These are phyloP conservation scores for Colletotrichum tofieldiae DNA, from an alignment of 2,329 filamentous ascomycete species.

Conservation along the genomic window DNA sequence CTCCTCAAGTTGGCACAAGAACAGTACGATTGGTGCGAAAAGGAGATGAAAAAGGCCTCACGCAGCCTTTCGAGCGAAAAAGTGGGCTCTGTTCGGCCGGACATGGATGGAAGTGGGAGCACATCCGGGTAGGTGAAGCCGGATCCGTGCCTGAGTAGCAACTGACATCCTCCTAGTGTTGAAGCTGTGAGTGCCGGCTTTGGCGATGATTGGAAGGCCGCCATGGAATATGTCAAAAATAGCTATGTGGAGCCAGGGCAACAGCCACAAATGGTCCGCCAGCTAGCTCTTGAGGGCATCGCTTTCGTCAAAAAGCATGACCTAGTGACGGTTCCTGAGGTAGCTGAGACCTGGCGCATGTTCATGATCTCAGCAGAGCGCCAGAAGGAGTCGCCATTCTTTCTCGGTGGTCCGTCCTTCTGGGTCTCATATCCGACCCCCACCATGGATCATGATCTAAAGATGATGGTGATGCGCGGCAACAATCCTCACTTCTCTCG, in stretches of 20 bases:
- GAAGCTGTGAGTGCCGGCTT: conserved; percentile 47
- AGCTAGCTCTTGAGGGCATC: conserved; percentile 66
- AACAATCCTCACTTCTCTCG: conserved; percentile 72
- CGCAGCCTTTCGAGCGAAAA: conserved; percentile 57
- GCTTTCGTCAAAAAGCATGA: conserved; percentile 68
- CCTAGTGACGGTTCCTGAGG: conserved; percentile 68
- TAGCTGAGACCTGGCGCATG: conserved; percentile 70
- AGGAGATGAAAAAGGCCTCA: conserved; percentile 68
- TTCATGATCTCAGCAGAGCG: conserved; percentile 69
- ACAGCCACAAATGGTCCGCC: conserved; percentile 67
- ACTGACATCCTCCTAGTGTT: conserved; percentile 1
- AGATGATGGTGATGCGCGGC: conserved; percentile 73
- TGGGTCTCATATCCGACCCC: conserved; percentile 70
- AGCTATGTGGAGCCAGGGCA: conserved; percentile 68
- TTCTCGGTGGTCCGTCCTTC: conserved; percentile 69
- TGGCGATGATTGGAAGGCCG: conserved; percentile 64
- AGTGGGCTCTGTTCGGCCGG: conserved; percentile 2
- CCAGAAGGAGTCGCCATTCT: conserved; percentile 73
- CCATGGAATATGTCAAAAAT: conserved; percentile 70
- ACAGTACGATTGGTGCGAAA: conserved; percentile 70
- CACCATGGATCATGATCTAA: conserved; percentile 67
- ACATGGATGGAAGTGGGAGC: neutral
- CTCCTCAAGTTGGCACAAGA: conserved; percentile 65
- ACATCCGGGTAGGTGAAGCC: conserved; percentile 23
- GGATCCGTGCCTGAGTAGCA: neutral